Percentiles rank a stretch among this genome's conserved stretches.
Evolutionary conservation across 148 eudicot genomes (phyloP).

Genomic region (Persicaria maculosa): DNA sequence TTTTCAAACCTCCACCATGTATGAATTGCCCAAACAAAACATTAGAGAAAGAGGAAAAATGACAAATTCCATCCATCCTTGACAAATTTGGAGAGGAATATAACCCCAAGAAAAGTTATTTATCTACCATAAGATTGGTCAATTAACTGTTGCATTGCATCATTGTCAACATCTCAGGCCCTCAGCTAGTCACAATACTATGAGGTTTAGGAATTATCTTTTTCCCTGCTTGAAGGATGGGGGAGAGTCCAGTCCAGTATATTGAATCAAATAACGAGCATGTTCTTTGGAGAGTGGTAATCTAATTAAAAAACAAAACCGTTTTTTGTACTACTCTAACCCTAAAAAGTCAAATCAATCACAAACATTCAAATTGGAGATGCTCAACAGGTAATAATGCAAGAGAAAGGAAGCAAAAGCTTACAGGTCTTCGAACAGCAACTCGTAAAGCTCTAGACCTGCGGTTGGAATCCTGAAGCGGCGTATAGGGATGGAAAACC

Average conservation of each 20-base stretch:
- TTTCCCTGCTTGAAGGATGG: too few species aligned
- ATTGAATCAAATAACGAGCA: not conserved
- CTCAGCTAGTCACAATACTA: too few species aligned
- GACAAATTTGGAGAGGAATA: not conserved
- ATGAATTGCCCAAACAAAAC: not conserved
- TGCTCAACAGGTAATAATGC: not conserved
- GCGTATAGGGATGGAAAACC: conserved; percentile 9
- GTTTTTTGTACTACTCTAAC: not conserved
- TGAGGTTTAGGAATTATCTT: too few species aligned
- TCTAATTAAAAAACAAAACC: not conserved
- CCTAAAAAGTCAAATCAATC: not conserved
- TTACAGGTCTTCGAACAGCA: conserved; percentile 13
- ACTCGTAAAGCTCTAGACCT: not conserved
- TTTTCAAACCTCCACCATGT: not conserved
- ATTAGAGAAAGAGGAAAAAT: not conserved
- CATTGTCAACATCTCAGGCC: too few species aligned
- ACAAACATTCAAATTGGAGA: not conserved
- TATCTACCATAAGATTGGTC: conserved; percentile 1
- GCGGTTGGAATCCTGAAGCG: conserved; percentile 7
- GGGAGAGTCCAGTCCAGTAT: too few species aligned
- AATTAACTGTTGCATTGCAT: not conserved
- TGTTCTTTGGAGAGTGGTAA: not conserved
- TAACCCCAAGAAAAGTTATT: not conserved
- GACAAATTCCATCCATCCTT: not conserved
- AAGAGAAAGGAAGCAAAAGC: not conserved